phyloP scores from a whole-genome alignment of 2,329 filamentous ascomycete genomes.

The Daldinia sp. region DNA sequence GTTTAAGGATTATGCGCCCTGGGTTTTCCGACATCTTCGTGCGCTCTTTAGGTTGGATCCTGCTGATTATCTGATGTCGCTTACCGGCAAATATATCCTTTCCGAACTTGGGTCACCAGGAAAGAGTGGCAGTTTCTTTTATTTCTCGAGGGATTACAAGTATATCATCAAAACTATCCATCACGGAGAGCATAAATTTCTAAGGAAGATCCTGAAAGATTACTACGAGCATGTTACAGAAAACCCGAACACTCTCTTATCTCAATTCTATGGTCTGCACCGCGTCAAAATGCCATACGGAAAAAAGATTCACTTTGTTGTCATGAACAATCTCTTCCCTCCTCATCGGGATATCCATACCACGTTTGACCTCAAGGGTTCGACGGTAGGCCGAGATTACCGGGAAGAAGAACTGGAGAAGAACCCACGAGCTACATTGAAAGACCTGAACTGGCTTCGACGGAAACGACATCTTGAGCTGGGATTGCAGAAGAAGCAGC shows the following conservation, averaged over 20 bases:
- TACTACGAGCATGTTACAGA: slow-evolving; percentile 93
- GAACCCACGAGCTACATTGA: slow-evolving; percentile 92
- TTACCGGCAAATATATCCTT: slow-evolving; percentile 98
- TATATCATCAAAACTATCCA: slow-evolving; percentile 99
- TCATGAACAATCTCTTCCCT: slow-evolving; percentile 99
- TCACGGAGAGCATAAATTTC: slow-evolving; percentile 89
- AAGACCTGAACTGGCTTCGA: slow-evolving; percentile 96
- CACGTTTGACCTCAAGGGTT: slow-evolving; percentile 97
- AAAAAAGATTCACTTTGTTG: slow-evolving; percentile 98
- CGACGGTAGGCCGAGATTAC: slow-evolving; percentile 91
- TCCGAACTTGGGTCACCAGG: slow-evolving; percentile 96
- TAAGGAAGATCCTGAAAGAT: slow-evolving; percentile 83
- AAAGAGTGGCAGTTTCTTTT: slow-evolving; percentile 99
- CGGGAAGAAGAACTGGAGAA: slow-evolving; percentile 85
- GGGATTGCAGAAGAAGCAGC: slow-evolving; percentile 84
- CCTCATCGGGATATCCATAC: slow-evolving; percentile 97
- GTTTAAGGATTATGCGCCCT: slow-evolving; percentile 99
- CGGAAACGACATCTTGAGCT: slow-evolving; percentile 83
- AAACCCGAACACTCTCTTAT: slow-evolving; percentile 96
- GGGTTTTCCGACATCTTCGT: slow-evolving; percentile 95
- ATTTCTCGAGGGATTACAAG: slow-evolving; percentile 99
- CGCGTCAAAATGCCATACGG: slow-evolving; percentile 98
- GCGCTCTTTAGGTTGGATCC: slow-evolving; percentile 90
- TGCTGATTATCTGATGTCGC: slow-evolving; percentile 96
- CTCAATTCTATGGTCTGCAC: slow-evolving; percentile 96